phyloP scores from a whole-genome alignment of 225 moss, liverwort and hornwort genomes.

The Physcomitrium patens region DNA sequence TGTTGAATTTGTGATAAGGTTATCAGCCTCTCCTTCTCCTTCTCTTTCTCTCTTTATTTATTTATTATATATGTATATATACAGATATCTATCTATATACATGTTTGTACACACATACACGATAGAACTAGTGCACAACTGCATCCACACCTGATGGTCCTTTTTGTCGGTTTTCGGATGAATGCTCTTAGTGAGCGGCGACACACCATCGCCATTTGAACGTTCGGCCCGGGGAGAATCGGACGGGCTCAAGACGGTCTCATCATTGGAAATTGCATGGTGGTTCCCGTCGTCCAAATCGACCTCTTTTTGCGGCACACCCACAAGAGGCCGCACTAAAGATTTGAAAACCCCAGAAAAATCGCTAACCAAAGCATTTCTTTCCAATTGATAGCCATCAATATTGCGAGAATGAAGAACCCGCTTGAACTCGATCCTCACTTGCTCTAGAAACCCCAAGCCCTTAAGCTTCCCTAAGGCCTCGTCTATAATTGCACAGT shows the following conservation, averaged over 20 bases:
- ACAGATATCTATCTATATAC: no score
- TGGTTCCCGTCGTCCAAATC: conserved; percentile 38
- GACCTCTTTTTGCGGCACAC: conserved; percentile 59
- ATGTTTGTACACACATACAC: neutral
- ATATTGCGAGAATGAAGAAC: conserved; percentile 45
- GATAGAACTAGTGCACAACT: neutral
- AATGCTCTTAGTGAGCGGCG: conserved; percentile 39
- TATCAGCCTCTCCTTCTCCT: no score
- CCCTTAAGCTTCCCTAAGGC: conserved; percentile 48
- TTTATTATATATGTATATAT: no score
- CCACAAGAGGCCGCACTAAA: conserved; percentile 51
- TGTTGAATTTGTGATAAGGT: no score
- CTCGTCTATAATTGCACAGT: conserved; percentile 59
- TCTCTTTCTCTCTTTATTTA: no score
- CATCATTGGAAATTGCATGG: conserved; percentile 40
- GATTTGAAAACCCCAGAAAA: conserved; percentile 46
- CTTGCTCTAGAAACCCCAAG: conserved; percentile 52
- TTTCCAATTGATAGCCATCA: conserved; percentile 42
- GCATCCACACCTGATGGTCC: conserved; percentile 49
- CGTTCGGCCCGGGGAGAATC: conserved; percentile 6
- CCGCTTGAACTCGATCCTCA: conserved; percentile 51
- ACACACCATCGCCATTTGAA: neutral
- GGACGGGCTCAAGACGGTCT: conserved; percentile 45
- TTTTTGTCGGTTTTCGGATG: conserved; percentile 47
- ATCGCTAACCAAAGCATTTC: conserved; percentile 36